Conservation (phyloP, 495 filamentous ascomycete species). For the Annulohypoxylon nitens region DNA sequence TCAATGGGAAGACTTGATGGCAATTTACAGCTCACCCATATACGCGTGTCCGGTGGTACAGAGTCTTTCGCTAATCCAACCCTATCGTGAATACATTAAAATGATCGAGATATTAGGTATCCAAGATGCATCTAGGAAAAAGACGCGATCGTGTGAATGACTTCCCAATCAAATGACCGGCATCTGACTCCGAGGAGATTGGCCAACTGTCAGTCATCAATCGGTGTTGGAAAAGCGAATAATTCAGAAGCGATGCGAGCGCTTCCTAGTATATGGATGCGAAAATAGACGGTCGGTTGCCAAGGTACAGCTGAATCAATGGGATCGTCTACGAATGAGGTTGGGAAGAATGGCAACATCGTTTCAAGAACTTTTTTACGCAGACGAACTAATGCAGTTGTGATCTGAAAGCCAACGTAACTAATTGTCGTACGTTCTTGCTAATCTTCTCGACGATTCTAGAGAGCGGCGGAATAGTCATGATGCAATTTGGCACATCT, state of each 20-base stretch:
- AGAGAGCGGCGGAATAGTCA: neutral
- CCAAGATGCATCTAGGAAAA: neutral
- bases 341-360: neutral
- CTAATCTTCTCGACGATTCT: slow-evolving; percentile 15
- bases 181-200: neutral
- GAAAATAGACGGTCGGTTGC: neutral
- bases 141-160: neutral
- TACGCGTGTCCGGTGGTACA: neutral
- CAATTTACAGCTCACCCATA: neutral
- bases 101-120: neutral
- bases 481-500: slow-evolving; percentile 18
- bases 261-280: neutral
- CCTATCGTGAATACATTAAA: neutral
- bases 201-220: neutral
- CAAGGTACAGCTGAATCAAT: neutral
- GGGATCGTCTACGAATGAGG: neutral
- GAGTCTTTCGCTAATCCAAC: neutral
- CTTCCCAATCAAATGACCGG: neutral
- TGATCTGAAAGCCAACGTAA: slow-evolving; percentile 6
- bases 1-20: neutral
- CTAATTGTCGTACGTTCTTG: slow-evolving; percentile 1
- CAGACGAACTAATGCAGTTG: slow-evolving; percentile 2
- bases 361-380: neutral
- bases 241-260: neutral
- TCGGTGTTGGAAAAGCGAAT: neutral